Base-by-base conservation (phyloP, 345 rosid species). In the Ceriops tagal region DNA sequence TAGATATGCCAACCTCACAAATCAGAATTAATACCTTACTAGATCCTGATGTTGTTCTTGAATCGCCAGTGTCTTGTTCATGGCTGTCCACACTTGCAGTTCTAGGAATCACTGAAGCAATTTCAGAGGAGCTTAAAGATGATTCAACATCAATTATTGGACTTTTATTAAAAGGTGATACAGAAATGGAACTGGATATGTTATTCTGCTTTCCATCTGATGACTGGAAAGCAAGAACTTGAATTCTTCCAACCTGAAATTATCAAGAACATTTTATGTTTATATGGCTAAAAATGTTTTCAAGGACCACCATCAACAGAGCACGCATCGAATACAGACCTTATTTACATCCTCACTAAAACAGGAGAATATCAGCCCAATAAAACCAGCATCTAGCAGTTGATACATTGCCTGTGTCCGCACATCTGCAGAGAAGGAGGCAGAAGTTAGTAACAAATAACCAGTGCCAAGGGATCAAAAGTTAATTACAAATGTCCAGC, bases 391-490 rank as follows among this genome's bases (percentile, higher is more conserved):
- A 82, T 95, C 98, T 61, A 95, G 86, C 64, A 95, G 93, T 79
- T 95, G 99, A 81, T 90, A 95, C 98, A 92, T 95, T 62, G 96
- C 96, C 80, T 95, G 99, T 61, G 99, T 95, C 64, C 96, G 86
- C 73, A 95, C 99, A 88, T 92, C 99, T 95, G 88, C 78, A 83
- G 67, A 75, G 69, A 63, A 73, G 51, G 58, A 18, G 28, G 43
- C 24, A 76, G 26, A 78, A 46, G 57, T 61, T 16, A 22, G 13
- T n/a, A 51, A 37, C 34, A 62, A 74, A n/a, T 51, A 51, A 58
- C 69, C 58, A 64, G 31, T 59, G 71, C 58, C 64, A 60, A 53
- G 28, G 26, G 49, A 43, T 43, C 19, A 21, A 4, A 24, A 56
- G 30, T 26, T 56, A 24, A 16, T 56, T 56, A 21, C 31, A 20